Base-by-base conservation (phyloP, 768 basidiomycete species). In the Pleurotus ostreatus region DNA sequence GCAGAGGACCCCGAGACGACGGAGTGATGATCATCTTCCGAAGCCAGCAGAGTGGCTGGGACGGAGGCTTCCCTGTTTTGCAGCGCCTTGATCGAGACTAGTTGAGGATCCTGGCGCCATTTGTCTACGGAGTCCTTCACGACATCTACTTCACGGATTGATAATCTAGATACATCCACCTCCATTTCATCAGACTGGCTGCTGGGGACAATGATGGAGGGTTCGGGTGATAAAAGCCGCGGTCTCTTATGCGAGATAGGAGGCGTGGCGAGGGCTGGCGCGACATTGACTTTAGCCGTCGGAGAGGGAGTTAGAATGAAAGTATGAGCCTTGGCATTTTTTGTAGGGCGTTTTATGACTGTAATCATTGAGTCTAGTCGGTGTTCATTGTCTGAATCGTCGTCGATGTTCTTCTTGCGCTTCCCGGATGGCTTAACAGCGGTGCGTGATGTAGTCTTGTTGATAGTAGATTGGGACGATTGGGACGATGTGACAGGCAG, bases 131-230 rank as follows among this genome's bases (percentile, higher is more conserved):
- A 71, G 37, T 74, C 68, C 55, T 70, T 71, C 9, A 72, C 66
- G 1, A 64, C 63, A 11, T 56, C 53, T 1, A 62, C 59, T 58
- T 74, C 65, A 23, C 63, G 65, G 4, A 57, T 53, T 22, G 65
- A 38, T 40, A 60, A 61, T n/a, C 30, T 38, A 37, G 71, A 71
- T 6, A 73, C 53, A 44, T 65, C 66, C 47, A 86, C 69, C 60
- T 88, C 85, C 46, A 77, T 71, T 64, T 87, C 87, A 59, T 86
- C 83, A 47, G 84, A 85, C 65, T 86, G 82, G 60, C 86, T 88
- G 46, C 83, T 86, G 18, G 81, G 83, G 6, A 87, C 72, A 16
- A 81, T 64, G 55, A 57, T 60, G 26, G 57, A 46, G 46, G 55
- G 56, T 25, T 65, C 61, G 5, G 75, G 70, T 20, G 74, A 62